Evolutionary conservation across 176 grass and related monocot genomes (phyloP), one percentile per base, ranked within the genome.

Genomic region (Canna indica): DNA sequence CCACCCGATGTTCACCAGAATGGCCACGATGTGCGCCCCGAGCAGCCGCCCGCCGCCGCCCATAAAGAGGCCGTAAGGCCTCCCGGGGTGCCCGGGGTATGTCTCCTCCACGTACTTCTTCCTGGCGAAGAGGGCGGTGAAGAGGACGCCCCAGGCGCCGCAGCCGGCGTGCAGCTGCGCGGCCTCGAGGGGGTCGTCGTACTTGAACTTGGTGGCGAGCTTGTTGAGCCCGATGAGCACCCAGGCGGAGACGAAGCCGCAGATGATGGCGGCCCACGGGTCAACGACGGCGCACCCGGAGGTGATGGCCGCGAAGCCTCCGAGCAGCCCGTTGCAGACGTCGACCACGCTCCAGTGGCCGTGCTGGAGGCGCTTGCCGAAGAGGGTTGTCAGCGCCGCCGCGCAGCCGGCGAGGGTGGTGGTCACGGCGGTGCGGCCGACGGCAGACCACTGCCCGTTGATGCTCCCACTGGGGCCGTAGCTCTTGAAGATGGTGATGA

Each of bases 161-260:
- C 68, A 70, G 3, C 28, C 68, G 27, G n/a, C 45, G 68, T 70
- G 68, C 11, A 70, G 68, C 13, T 70, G 68, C 26, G 44, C 68
- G 14, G 68, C 44, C 68, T 70, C 68, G 4, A 70, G 68, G 3
- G 67, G 67, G 67, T 70, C 67, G 39, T 70, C 67, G 26, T 47
- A 70, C 27, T 70, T 70, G 68, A 70, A 26, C 13, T 11, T 24
- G 42, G 68, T 16, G 42, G 45, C 68, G 42, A 70, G 68, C 68
- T 13, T 24, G 68, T 70, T 70, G 44, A 70, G 14, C 6, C 68
- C 44, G 44, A 70, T 70, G 44, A 70, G 68, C 14, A 70, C 45
- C 68, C 68, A 70, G 12, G 68, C 68, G 44, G 68, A 70, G 68
- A 70, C 68, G 44, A 70, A 70, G 68, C 68, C 44, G 68, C 68